These are phyloP conservation scores for Claviceps pusilla DNA, from an alignment of 2,329 filamentous ascomycete species.

Conservation along the genomic window DNA sequence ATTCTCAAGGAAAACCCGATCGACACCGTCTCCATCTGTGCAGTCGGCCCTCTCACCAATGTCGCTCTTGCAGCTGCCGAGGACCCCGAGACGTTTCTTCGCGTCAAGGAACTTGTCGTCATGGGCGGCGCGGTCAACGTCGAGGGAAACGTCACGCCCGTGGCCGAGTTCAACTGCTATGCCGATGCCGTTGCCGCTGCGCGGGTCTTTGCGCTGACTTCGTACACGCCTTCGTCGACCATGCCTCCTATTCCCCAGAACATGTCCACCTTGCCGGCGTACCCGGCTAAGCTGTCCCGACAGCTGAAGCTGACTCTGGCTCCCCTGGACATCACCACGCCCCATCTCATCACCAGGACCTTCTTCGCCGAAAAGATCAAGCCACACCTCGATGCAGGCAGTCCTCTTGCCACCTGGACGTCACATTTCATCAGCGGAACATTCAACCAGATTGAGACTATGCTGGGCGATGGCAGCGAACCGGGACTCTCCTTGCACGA, in stretches of 20 bases:
- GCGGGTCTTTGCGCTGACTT: constrained; percentile 63
- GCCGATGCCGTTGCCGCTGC: constrained; percentile 71
- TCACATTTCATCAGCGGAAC: constrained; percentile 56
- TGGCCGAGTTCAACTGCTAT: constrained; percentile 90
- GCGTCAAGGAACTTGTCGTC: constrained; percentile 78
- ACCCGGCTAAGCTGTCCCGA: constrained; percentile 48
- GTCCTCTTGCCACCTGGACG: constrained; percentile 61
- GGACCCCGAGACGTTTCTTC: constrained; percentile 78
- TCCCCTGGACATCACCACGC: constrained; percentile 62
- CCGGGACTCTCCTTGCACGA: constrained; percentile 58
- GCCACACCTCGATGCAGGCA: constrained; percentile 42
- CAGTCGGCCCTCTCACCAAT: constrained; percentile 86
- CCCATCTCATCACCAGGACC: constrained; percentile 48
- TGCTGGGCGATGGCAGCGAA: constrained; percentile 42
- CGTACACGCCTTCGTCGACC: constrained; percentile 56
- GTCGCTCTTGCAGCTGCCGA: constrained; percentile 75
- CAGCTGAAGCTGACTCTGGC: constrained; percentile 55
- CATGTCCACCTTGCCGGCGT: constrained; percentile 38
- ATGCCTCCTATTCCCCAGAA: constrained; percentile 54
- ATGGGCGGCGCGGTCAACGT: constrained; percentile 82
- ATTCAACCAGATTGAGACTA: constrained; percentile 51
- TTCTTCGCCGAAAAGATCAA: constrained; percentile 43
- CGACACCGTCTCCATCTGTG: constrained; percentile 78
- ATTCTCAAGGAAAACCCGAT: constrained; percentile 67
- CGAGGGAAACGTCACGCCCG: constrained; percentile 70